Evolutionary conservation across 2,329 filamentous ascomycete species (phyloP).

Genomic region (Huntiella abstrusa): DNA sequence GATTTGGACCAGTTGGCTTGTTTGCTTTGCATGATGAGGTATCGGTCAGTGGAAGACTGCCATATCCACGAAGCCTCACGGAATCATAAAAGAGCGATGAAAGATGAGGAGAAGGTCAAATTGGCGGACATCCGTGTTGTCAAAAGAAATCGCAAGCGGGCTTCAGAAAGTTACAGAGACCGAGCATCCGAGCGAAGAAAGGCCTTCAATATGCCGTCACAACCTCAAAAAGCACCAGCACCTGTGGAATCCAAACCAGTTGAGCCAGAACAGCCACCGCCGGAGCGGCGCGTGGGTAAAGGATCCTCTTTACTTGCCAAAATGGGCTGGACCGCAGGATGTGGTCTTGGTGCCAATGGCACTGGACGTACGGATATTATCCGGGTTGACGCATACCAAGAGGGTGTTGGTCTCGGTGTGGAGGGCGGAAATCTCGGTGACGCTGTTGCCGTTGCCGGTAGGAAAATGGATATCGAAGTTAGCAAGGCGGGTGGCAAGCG

Average conservation of each 20-base stretch:
- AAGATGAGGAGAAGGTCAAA: constrained; percentile 28
- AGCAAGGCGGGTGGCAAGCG: constrained; percentile 27
- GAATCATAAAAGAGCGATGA: constrained; percentile 23
- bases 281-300: constrained; percentile 22
- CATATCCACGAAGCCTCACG: constrained; percentile 24
- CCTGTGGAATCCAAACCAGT: constrained; percentile 11
- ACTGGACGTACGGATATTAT: constrained; percentile 46
- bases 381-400: constrained; percentile 43
- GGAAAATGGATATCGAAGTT: constrained; percentile 29
- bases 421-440: constrained; percentile 52
- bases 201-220: constrained; percentile 41
- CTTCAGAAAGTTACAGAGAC: constrained; percentile 33
- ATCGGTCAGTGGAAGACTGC: constrained; percentile 25
- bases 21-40: constrained; percentile 28
- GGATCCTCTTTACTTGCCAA: constrained; percentile 50
- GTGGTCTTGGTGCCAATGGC: constrained; percentile 44
- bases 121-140: constrained; percentile 25
- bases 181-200: constrained; percentile 47
- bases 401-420: constrained; percentile 51
- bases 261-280: constrained; percentile 15
- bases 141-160: constrained; percentile 16
- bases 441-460: constrained; percentile 42
- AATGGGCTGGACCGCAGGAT: constrained; percentile 51
- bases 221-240: constrained; percentile 20
- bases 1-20: constrained; percentile 15